Evolutionary conservation across 495 filamentous ascomycete species (phyloP).

Genomic region (Glonium stellatum): DNA sequence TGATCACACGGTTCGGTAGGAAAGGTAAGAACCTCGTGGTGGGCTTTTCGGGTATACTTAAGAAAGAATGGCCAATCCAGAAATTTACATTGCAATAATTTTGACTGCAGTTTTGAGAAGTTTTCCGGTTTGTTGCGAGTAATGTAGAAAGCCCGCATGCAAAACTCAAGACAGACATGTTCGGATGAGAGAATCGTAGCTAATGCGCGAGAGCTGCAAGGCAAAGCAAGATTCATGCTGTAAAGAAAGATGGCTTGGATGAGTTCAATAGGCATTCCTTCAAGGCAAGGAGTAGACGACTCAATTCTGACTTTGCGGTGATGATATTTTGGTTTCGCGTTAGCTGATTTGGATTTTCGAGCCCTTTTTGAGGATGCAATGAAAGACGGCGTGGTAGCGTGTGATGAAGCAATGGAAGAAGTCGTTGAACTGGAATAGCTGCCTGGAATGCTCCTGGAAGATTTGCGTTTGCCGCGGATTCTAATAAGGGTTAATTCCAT

Average conservation of each 20-base stretch:
- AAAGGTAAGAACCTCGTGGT: conserved; percentile 5
- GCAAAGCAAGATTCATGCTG: conserved; percentile 25
- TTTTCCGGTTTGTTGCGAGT: conserved; percentile 5
- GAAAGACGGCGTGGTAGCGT: background rate
- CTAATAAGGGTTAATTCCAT: conserved; percentile 24
- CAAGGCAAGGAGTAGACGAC: conserved; percentile 21
- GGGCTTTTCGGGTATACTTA: conserved; percentile 19
- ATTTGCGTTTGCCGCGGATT: conserved; percentile 18
- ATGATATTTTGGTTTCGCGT: background rate
- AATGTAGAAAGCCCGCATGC: conserved; percentile 19
- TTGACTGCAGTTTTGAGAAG: conserved; percentile 10
- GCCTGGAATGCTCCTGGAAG: background rate
- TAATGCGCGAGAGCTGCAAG: conserved; percentile 14
- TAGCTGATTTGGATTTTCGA: background rate
- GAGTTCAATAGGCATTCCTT: conserved; percentile 22
- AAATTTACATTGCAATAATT: conserved; percentile 20
- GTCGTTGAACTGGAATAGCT: background rate
- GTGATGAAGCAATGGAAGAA: background rate
- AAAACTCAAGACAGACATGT: conserved; percentile 12
- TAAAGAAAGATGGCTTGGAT: conserved; percentile 25
- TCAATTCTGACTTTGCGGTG: background rate
- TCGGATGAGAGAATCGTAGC: conserved; percentile 14
- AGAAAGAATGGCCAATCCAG: conserved; percentile 24
- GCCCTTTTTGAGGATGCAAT: background rate
- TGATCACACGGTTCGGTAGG: background rate